Conservation (phyloP, 2,329 filamentous ascomycete species). For the Chaetomium olivaceum region DNA sequence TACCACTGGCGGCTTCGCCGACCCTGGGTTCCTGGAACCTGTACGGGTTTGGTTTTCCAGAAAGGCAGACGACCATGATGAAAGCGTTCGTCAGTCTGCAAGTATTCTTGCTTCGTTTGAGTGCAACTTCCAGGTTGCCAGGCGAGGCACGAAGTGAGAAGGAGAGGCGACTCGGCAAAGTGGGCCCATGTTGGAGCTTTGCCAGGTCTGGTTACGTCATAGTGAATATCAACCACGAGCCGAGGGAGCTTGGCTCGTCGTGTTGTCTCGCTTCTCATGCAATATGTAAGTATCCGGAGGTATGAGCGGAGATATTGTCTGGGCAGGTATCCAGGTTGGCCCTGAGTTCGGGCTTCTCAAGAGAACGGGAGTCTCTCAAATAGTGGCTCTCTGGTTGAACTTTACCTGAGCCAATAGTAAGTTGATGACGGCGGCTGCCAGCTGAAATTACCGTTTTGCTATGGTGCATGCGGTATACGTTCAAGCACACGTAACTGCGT, state of each 20-base stretch:
- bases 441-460: neutral
- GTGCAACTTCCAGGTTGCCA: neutral
- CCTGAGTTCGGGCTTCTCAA: no score
- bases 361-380: neutral
- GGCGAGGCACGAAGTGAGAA: neutral
- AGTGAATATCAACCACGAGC: neutral
- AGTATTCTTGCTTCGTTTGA: neutral
- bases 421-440: neutral
- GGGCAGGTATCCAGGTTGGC: neutral
- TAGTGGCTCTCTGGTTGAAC: no score
- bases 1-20: neutral
- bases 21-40: neutral
- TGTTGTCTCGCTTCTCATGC: neutral
- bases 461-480: neutral
- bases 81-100: neutral
- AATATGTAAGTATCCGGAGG: neutral
- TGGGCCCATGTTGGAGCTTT: neutral
- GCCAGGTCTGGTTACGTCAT: constrained; percentile 8
- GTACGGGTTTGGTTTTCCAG: neutral
- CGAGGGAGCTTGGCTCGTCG: neutral
- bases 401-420: neutral
- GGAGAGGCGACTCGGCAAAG: constrained; percentile 1
- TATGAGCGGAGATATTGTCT: neutral
- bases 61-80: constrained; percentile 3
- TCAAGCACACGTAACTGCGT: neutral